A percentile compares a stretch with the other conserved stretches of the same genome.
Evolutionary conservation across 2,329 filamentous ascomycete genomes (phyloP).

Genomic region (Fusarium ambrosium): DNA sequence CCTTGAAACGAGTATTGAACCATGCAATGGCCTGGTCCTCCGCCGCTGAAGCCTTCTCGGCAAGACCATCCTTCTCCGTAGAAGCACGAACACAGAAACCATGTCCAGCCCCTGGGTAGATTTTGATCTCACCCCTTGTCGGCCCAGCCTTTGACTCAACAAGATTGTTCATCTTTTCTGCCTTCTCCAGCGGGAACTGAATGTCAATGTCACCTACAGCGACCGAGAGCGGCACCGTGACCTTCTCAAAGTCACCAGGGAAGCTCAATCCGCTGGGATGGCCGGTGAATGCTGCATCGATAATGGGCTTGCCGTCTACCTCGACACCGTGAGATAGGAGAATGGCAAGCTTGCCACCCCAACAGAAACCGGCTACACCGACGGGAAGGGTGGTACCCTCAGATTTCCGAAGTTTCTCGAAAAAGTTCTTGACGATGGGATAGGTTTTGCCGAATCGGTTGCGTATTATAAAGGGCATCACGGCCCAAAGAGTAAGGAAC

Average conservation of each 20-base stretch:
- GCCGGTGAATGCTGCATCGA: constrained; percentile 1
- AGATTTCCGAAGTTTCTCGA: constrained; percentile 53
- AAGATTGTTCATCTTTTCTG: neutral
- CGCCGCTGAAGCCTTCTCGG: neutral
- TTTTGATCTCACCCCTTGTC: neutral
- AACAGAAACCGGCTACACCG: constrained; percentile 72
- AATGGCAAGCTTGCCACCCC: constrained; percentile 70
- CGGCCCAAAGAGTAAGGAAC: constrained; percentile 38
- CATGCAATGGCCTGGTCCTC: constrained; percentile 2
- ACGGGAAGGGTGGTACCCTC: constrained; percentile 53
- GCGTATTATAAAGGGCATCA: constrained; percentile 51
- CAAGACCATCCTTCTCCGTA: neutral
- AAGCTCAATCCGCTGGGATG: neutral
- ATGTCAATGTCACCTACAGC: neutral
- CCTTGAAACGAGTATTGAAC: neutral
- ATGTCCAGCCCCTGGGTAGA: neutral
- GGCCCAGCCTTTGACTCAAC: neutral
- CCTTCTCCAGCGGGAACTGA: neutral
- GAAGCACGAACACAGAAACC: neutral
- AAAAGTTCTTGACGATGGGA: constrained; percentile 54
- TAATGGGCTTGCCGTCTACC: neutral
- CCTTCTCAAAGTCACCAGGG: neutral
- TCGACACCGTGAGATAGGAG: constrained; percentile 58
- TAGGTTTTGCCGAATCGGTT: constrained; percentile 50
- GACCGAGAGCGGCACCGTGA: neutral